Conservation (phyloP, 305 asterid genomes). For the Fraxinus dipetala region DNA sequence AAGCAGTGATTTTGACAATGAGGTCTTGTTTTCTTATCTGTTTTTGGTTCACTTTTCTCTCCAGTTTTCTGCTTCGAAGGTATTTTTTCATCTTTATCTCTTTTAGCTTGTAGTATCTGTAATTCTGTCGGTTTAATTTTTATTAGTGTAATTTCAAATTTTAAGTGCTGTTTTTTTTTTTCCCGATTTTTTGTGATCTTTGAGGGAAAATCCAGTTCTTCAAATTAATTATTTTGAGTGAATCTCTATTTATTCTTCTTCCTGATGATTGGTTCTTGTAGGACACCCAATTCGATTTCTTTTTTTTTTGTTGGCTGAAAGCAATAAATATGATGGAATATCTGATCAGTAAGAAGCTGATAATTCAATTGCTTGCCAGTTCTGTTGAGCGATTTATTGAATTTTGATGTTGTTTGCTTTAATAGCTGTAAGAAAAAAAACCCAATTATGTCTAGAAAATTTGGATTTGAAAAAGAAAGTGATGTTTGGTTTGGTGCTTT, state of each 20-base stretch:
- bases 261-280: background rate
- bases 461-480: background rate
- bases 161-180: background rate
- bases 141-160: background rate
- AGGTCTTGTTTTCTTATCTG: constrained; percentile 14
- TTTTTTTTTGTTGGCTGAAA: background rate
- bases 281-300: background rate
- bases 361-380: background rate
- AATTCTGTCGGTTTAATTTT: background rate
- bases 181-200: background rate
- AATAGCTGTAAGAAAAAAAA: background rate
- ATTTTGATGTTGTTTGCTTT: background rate
- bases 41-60: constrained; percentile 27
- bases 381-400: background rate
- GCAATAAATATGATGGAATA: background rate
- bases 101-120: background rate
- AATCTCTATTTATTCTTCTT: background rate
- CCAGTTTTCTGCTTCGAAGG: constrained; percentile 30
- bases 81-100: constrained; percentile 16
- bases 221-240: background rate
- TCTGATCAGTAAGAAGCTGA: background rate
- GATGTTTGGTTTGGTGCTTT: constrained; percentile 12
- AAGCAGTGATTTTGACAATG: constrained; percentile 26
- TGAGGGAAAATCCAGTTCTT: constrained; percentile 15
- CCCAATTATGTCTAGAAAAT: background rate